Evolutionary conservation across 495 filamentous ascomycete species (phyloP).

Genomic region (Astrothelium subdiscretum): DNA sequence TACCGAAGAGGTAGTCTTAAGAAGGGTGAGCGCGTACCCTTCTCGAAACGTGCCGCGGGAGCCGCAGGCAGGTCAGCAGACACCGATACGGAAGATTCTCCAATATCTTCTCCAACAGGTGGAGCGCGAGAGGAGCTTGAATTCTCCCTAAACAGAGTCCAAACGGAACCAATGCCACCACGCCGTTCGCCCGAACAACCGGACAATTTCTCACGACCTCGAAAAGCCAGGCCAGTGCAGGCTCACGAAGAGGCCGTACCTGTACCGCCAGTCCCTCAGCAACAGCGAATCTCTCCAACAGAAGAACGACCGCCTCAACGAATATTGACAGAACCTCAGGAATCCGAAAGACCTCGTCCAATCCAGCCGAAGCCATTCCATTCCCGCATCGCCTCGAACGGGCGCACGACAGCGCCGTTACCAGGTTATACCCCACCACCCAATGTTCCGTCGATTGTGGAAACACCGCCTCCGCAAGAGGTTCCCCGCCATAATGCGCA

Average conservation of each 20-base stretch:
- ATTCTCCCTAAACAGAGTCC: conserved; percentile 49
- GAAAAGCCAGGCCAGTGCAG: conserved; percentile 2
- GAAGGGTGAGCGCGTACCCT: conserved; percentile 63
- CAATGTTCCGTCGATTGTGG: conserved; percentile 27
- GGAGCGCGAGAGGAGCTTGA: conserved; percentile 35
- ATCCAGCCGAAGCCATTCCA: conserved; percentile 24
- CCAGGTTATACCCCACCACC: conserved; percentile 24
- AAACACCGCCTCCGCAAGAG: conserved; percentile 25
- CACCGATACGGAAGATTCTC: conserved; percentile 45
- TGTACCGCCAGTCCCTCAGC: conserved; percentile 6
- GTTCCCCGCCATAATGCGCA: conserved; percentile 3
- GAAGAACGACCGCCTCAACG: conserved; percentile 3
- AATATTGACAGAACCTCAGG: neutral
- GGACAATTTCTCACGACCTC: conserved; percentile 25
- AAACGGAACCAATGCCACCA: conserved; percentile 60
- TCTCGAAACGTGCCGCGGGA: conserved; percentile 60
- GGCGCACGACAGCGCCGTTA: conserved; percentile 30
- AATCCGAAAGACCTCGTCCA: conserved; percentile 5
- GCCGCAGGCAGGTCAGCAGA: conserved; percentile 32
- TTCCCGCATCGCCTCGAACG: conserved; percentile 31
- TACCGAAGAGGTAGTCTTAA: conserved; percentile 80
- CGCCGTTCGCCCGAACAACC: neutral
- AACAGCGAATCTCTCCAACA: conserved; percentile 6
- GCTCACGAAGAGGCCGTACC: neutral
- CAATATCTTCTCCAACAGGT: conserved; percentile 31